Evolutionary conservation across 352 stramenopile genomes (phyloP).

Genomic region (Globisporangium spinosum): DNA sequence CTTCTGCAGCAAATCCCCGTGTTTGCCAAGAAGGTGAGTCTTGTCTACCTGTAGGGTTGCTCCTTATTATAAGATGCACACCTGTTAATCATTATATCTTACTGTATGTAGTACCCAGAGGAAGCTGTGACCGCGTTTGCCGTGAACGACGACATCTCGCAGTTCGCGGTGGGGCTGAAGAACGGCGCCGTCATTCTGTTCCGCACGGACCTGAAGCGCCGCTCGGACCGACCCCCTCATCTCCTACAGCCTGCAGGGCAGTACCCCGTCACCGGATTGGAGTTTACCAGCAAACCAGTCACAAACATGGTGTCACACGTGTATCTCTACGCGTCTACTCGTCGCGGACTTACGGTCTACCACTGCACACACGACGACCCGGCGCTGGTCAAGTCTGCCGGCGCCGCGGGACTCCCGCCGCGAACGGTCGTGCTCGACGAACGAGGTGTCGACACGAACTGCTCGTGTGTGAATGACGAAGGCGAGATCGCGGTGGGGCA

Average conservation of each 20-base stretch:
- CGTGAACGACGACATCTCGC: constrained; percentile 78
- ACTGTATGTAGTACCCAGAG: constrained; percentile 52
- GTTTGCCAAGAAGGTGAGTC: constrained; percentile 72
- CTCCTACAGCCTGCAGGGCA: constrained; percentile 78
- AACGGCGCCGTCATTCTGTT: constrained; percentile 86
- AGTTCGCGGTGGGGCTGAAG: constrained; percentile 76
- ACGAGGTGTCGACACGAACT: constrained; percentile 77
- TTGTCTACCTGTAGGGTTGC: background rate
- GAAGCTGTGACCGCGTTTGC: constrained; percentile 85
- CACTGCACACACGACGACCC: constrained; percentile 83
- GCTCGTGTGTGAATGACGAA: constrained; percentile 81
- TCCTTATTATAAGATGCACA: background rate
- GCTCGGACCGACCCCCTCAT: constrained; percentile 60
- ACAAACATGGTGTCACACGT: constrained; percentile 57
- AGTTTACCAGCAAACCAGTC: constrained; percentile 78
- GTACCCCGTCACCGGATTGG: constrained; percentile 69
- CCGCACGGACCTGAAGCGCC: constrained; percentile 72
- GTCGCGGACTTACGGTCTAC: constrained; percentile 78
- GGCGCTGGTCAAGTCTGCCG: constrained; percentile 66
- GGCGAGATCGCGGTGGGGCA: constrained; percentile 81
- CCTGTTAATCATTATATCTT: background rate
- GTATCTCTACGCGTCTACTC: constrained; percentile 79
- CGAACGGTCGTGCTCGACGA: constrained; percentile 80
- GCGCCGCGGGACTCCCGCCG: constrained; percentile 50
- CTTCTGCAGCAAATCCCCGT: constrained; percentile 82